These are phyloP conservation scores for Colletotrichum spaethianum DNA, from an alignment of 2,329 filamentous ascomycete species.

Conservation along the genomic window DNA sequence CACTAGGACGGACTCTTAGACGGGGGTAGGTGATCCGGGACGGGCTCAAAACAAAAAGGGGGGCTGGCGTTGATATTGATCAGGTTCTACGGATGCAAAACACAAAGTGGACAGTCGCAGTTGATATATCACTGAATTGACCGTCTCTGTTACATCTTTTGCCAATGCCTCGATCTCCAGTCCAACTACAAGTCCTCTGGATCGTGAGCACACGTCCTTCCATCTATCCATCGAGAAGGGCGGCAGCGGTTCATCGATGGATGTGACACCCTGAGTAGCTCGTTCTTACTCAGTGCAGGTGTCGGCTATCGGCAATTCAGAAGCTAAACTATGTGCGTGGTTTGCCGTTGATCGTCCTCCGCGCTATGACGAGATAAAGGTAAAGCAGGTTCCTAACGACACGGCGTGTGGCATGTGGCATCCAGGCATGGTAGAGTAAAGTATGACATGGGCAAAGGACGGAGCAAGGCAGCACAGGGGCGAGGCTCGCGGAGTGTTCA, in stretches of 20 bases:
- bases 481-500: not conserved
- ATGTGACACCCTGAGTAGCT: constrained; percentile 3
- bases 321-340: not conserved
- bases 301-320: constrained; percentile 31
- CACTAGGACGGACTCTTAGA: constrained; percentile 35
- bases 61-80: not conserved
- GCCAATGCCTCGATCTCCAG: constrained; percentile 22
- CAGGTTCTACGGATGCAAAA: too few species aligned
- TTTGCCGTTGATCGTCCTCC: constrained; percentile 7
- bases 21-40: constrained; percentile 26
- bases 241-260: not conserved
- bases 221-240: not conserved
- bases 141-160: constrained; percentile 10
- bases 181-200: constrained; percentile 1
- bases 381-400: constrained; percentile 15
- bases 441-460: constrained; percentile 17
- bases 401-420: constrained; percentile 25
- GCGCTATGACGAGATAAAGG: constrained; percentile 5
- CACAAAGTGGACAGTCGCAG: constrained; percentile 28
- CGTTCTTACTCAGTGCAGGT: constrained; percentile 2
- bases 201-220: constrained; percentile 14
- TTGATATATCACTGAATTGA: constrained; percentile 34
- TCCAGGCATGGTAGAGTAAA: constrained; percentile 7
- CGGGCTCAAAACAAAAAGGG: constrained; percentile 9
- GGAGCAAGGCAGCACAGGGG: not conserved